These are phyloP conservation scores for Domatiomyces catenatus DNA, from an alignment of 2,329 filamentous ascomycete species.

Conservation along the genomic window DNA sequence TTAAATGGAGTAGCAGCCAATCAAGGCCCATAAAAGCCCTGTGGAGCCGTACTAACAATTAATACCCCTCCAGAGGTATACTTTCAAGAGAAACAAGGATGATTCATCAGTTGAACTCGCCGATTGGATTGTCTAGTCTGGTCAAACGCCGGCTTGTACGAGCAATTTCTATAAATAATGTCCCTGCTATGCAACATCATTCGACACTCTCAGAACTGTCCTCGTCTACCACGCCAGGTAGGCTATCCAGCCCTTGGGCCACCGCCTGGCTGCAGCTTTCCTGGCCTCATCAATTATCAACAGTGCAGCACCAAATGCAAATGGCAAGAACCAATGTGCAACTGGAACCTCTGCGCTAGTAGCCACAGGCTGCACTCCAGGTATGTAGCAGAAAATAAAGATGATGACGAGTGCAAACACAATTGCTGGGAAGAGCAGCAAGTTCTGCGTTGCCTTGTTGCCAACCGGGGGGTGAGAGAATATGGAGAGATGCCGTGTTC, in stretches of 20 bases:
- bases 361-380: slow-evolving; percentile 45
- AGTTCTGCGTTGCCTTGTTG: slow-evolving; percentile 50
- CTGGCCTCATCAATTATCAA: slow-evolving; percentile 51
- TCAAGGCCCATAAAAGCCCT: too few species aligned
- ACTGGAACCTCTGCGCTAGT: slow-evolving; percentile 49
- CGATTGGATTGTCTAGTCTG: too few species aligned
- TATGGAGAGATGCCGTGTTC: slow-evolving; percentile 50
- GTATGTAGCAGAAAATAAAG: slow-evolving; percentile 53
- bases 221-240: slow-evolving; percentile 46
- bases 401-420: slow-evolving; percentile 53
- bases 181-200: neutral
- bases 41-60: too few species aligned
- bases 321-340: slow-evolving; percentile 63
- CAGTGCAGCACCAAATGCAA: slow-evolving; percentile 52
- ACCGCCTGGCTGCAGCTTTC: slow-evolving; percentile 47
- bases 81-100: too few species aligned
- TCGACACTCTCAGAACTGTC: neutral
- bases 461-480: slow-evolving; percentile 58
- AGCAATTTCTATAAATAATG: slow-evolving; percentile 7
- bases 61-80: too few species aligned
- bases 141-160: too few species aligned
- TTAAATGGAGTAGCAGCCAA: too few species aligned
- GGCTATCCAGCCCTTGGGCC: slow-evolving; percentile 42
- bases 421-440: slow-evolving; percentile 55
- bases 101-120: too few species aligned